Base-by-base conservation (phyloP, 176 grass and related monocot species). In the Musa troglodytarum region DNA sequence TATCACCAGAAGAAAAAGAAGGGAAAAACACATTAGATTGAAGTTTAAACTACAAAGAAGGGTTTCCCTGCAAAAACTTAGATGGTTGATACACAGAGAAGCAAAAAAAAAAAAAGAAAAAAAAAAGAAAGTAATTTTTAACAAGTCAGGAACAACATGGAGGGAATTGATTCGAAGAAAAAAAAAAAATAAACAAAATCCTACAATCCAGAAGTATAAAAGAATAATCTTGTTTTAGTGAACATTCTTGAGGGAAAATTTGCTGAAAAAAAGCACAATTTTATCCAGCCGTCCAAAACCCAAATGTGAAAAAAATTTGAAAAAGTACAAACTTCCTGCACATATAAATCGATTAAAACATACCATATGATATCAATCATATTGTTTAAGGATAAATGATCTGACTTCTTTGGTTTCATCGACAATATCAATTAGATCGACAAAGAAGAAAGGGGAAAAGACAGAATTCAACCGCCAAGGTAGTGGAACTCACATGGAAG, bases 401-500 rank as follows among this genome's bases (percentile, higher is more conserved):
- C 25, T 6, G 13, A 29, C n/a, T 34, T 34, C 13, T 68, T 34
- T 8, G 12, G 65, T 17, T 68, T 7, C 24, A 50, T 19, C 15
- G 57, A n/a, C 17, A 17, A 29, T 12, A 77, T 17, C 53, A 81
- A 77, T 0, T 63, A 71, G 63, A 78, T 50, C 43, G 54, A 79
- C 81, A 77, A 76, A 67, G 68, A 77, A 81, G 19, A 77, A 23
- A 20, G 64, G n/a, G n/a, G 28, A 74, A 15, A 66, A 52, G 25
- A 70, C n/a, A 13, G 1, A 8, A 0, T 67, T 43, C 57, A 49
- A 23, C 0, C 34, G 52, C 55, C 50, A 66, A 50, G 43, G 19
- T 23, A 5, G 1, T 17, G 5, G 17, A 54, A 15, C 90, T 90
- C 74, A 97, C 93, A 74, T 90, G 93, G 63, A 93, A 54, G 83